Base-by-base conservation (phyloP, 139 green algal genomes). In the Chlorella sp. region DNA sequence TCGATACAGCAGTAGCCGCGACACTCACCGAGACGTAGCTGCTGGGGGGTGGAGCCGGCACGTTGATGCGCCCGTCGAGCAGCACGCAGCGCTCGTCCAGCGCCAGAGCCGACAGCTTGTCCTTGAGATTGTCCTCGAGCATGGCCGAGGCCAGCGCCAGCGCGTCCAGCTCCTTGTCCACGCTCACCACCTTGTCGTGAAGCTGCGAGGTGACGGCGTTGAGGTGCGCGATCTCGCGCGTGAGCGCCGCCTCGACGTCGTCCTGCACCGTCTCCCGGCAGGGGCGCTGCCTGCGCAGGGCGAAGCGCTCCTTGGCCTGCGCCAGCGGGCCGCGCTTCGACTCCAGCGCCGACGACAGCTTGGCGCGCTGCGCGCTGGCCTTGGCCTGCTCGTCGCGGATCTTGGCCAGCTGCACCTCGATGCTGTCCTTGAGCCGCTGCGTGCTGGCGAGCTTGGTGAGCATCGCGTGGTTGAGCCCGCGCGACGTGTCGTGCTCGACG, bases 161-260 rank as follows among this genome's bases (percentile, higher is more conserved):
- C 1, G 42, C 4, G 6, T 61, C 60, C 20, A 84, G 76, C 71
- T 78, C 71, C n/a, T 63, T 62, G 66, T 84, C 79, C 17, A 80
- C 74, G 4, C 65, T 36, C 1, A 3, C 6, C 17, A 64, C 78
- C 74, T 84, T 84, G 71, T 79, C 49, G 22, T 32, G 68, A 2
- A 85, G 75, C 69, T 82, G 75, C 36, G 71, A 49, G 1, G 75
- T 78, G 33, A 77, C 63, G 0, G 68, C 74, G 14, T 75, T 64
- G 36, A 85, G 80, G 68, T 85, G 68, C 3, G 80, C 75, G 35
- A 85, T 80, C 72, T 85, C 80, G 4, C 51, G 51, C 0, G 72
- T 67, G 59, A 85, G 80, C 5, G 80, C 80, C 14, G 68, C 51
- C 75, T 85, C 80, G 35, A 85, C 80, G 27, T 81, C 80, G 51